Evolutionary conservation across 371 early-diverging fungal genomes (phyloP), one percentile per base, ranked within the genome.

Genomic region (Edhazardia aedis): DNA sequence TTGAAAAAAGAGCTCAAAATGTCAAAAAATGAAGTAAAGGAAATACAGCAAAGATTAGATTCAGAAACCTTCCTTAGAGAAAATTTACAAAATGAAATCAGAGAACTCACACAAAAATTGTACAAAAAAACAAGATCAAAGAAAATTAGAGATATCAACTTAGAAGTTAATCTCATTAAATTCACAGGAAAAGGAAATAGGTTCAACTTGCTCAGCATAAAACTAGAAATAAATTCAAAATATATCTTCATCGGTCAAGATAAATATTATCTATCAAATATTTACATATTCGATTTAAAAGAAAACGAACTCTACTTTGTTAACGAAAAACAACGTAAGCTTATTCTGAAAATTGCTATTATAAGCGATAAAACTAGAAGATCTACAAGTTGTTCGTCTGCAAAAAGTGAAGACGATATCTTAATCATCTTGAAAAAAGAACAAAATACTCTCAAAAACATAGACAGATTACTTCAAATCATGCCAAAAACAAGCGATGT

Each of bases 1-100:
- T n/a, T 64, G 9, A 57, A 58, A 46, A 67, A 58, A 48, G 44
- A 67, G 21, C 47, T 68, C 4, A 47, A 59, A 38, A 43, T 54
- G 1, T 30, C 33, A 24, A 58, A 50, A 19, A 50, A 50, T 0
- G 61, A 67, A 43, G 56, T 65, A 18, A 59, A 51, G 55, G 68
- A 65, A 21, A 56, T 56, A 28, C 39, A 65, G 26, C 59, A 60
- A 45, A 59, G 57, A 46, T 45, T 62, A n/a, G 59, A 67, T 7
- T 38, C 56, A 28, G 56, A 68, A 46, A 56, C 54, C 1, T 11
- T 14, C 12, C 23, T 43, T 27, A 55, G 55, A 37, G 44, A 47
- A 25, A 40, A 51, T 26, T 19, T 62, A 16, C 59, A 66, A 21
- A 59, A 59, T 4, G 63, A 70, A 39, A 24, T 62, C 4, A 53